Percentiles rank a stretch among this genome's conserved stretches.
Evolutionary conservation across 2,329 filamentous ascomycete genomes (phyloP).

Genomic region (Aureobasidium sp.): DNA sequence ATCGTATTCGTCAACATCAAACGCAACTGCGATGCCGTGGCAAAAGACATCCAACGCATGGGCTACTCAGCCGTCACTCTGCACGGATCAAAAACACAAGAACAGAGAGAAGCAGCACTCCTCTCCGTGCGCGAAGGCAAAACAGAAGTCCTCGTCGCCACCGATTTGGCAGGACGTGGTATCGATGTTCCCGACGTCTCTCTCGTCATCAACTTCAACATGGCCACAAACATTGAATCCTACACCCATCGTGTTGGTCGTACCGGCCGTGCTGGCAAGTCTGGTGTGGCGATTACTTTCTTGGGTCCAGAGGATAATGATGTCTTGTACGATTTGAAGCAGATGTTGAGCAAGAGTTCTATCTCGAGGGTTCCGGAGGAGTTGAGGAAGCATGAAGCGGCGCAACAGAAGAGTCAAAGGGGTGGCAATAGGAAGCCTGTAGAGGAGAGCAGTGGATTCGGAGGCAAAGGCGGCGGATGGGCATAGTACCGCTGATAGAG

Average conservation of each 20-base stretch:
- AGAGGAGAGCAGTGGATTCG: constrained; percentile 30
- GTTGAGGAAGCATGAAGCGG: constrained; percentile 77
- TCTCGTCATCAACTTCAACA: constrained; percentile 98
- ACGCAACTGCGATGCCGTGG: constrained; percentile 93
- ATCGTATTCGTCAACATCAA: constrained; percentile 99
- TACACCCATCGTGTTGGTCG: constrained; percentile 96
- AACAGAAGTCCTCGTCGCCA: constrained; percentile 86
- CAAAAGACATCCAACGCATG: constrained; percentile 88
- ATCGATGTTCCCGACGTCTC: constrained; percentile 94
- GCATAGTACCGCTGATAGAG: neutral
- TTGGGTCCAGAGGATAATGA: constrained; percentile 83
- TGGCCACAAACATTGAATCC: constrained; percentile 85
- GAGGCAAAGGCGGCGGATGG: constrained; percentile 30
- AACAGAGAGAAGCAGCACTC: constrained; percentile 90
- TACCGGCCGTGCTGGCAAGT: constrained; percentile 96
- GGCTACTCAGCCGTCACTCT: constrained; percentile 85
- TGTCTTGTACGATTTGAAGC: constrained; percentile 82
- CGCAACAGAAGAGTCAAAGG: constrained; percentile 75
- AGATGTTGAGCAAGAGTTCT: constrained; percentile 87
- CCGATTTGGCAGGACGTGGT: constrained; percentile 91
- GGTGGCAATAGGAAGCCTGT: constrained; percentile 23
- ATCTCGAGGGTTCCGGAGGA: constrained; percentile 90
- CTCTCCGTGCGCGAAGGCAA: constrained; percentile 72
- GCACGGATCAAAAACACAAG: constrained; percentile 94
- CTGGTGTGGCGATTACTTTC: constrained; percentile 93